phyloP scores from a whole-genome alignment of 2,329 filamentous ascomycete genomes.

The Aspergillus pseudoviridinutans region DNA sequence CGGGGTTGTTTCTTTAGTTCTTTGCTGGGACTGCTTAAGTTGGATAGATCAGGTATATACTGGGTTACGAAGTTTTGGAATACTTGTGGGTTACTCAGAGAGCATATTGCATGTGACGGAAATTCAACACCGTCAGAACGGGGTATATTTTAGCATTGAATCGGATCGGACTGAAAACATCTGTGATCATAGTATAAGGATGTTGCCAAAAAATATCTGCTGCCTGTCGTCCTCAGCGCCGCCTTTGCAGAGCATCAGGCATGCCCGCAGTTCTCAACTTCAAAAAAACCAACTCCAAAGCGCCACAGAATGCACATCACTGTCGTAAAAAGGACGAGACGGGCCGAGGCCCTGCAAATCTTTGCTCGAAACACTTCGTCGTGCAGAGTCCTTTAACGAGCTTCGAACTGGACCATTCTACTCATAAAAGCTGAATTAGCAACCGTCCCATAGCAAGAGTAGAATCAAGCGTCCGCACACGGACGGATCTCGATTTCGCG shows the following conservation, averaged over 20 bases:
- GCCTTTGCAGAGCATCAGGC: background rate
- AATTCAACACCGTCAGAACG: background rate
- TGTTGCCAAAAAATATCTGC: background rate
- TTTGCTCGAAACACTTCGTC: background rate
- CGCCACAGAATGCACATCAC: conserved; percentile 31
- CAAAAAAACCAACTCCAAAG: conserved; percentile 22
- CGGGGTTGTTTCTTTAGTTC: background rate
- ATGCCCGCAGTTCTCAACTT: background rate
- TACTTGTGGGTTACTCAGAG: background rate
- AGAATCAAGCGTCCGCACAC: conserved; percentile 2
- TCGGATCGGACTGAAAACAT: background rate
- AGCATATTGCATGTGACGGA: background rate
- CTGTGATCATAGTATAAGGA: background rate
- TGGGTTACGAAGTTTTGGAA: background rate
- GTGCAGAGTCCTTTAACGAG: conserved; percentile 55
- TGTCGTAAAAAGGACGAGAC: conserved; percentile 11
- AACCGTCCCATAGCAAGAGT: background rate
- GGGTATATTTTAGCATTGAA: background rate
- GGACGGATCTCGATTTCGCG: background rate
- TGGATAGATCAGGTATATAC: background rate
- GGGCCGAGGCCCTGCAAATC: conserved; percentile 11
- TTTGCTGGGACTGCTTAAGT: background rate
- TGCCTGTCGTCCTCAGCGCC: background rate
- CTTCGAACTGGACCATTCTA: conserved; percentile 99
- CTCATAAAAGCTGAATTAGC: conserved; percentile 1